Conservation (phyloP, 2,329 filamentous ascomycete genomes). For the Apiospora aurea region DNA sequence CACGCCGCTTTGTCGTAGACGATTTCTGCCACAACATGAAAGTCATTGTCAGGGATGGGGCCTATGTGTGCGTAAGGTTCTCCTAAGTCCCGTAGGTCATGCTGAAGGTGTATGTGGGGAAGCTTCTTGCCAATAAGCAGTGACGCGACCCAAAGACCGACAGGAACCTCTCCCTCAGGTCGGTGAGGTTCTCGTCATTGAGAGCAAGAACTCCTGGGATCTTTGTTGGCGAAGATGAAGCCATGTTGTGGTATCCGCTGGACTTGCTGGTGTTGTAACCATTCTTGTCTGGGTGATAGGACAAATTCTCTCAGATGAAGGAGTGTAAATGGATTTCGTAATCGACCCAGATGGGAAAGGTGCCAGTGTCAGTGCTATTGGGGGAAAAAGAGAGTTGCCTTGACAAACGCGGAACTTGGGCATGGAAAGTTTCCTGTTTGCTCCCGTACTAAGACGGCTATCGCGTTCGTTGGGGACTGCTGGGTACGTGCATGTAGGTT, state of each 20-base stretch:
- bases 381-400: no score
- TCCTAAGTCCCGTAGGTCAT: neutral
- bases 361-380: no score
- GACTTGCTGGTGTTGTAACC: neutral
- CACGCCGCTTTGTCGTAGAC: neutral
- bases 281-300: no score
- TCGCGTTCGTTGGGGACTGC: no score
- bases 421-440: no score
- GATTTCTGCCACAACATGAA: neutral
- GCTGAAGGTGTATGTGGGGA: neutral
- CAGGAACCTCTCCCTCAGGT: neutral
- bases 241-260: neutral
- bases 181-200: neutral
- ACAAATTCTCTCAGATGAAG: no score
- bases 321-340: no score
- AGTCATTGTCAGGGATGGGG: neutral
- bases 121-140: neutral
- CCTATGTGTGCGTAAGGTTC: neutral
- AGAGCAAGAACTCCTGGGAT: neutral
- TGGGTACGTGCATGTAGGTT: no score
- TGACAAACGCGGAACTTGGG: no score
- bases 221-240: neutral
- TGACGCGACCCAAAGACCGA: neutral
- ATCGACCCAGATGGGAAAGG: no score
- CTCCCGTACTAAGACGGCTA: no score